Base-by-base conservation (phyloP, 768 basidiomycete genomes). In the Basidioascus undulatus region DNA sequence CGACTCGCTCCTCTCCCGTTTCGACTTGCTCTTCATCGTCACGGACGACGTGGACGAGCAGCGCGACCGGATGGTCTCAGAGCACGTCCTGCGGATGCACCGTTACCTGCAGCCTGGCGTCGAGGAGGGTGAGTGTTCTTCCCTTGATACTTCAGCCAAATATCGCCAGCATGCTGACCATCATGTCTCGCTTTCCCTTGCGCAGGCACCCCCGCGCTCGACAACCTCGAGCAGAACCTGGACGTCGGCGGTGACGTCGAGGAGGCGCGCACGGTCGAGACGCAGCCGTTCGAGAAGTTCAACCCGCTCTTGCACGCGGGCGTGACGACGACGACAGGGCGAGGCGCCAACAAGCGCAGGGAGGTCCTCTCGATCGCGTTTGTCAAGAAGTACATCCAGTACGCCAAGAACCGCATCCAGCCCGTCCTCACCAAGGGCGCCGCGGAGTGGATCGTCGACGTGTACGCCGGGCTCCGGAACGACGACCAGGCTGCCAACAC, bases 341-440 rank as follows among this genome's bases (percentile, higher is more conserved):
- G 44, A 65, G 66, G 59, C 19, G 52, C 51, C 24, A 49, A 55
- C 38, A 59, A 57, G 44, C 68, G 70, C 55, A 69, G 72, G 45
- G 86, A 96, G 59, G 74, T 98, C 30, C 66, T 98, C 43, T 83
- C 74, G 51, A 83, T 92, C 45, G 63, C 76, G 5, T 98, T 98
- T 54, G 74, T 98, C 56, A 98, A 98, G 62, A 96, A 94, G 60
- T 96, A 87, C 52, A 78, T 98, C 43, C 89, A 96, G 59, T 94
- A 94, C 52, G 80, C 89, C 32, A 96, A 94, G 62, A 78, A 72
- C 59, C 74, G 76, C 51, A 67, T 74, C 15, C 69, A 77, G 43
- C 92, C 92, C 2, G 72, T 68, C 19, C 61, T 96, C 48, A 89
- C 82, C 6, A 77, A 84, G 55, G 84, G 80, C 31, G 92, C 92